Evolutionary conservation across 2,329 filamentous ascomycete genomes (phyloP), one percentile per base, ranked within the genome.

Genomic region (Alternaria burnsii): DNA sequence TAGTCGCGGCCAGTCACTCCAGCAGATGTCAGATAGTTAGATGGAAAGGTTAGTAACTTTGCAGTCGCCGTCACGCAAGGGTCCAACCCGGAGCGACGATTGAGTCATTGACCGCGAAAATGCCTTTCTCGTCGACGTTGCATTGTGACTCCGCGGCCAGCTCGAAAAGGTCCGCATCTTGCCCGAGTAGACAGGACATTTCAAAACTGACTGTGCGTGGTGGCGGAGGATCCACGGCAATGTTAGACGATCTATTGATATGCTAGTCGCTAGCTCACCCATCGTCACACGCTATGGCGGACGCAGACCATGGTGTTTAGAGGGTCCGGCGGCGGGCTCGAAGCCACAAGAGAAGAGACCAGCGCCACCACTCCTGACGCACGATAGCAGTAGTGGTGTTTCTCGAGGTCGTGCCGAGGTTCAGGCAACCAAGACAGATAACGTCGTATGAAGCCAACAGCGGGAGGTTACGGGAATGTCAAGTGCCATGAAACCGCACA

Each of bases 261-360:
- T 66, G 58, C 69, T 70, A 70, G 55, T n/a, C 34, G 44, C 48
- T 67, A 65, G 62, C 44, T 52, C 55, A 55, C 63, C 62, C 58
- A 48, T 41, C n/a, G 52, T 54, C 26, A 55, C 30, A 38, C 32
- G 55, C 41, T 48, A 52, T 42, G 52, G 51, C 59, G 53, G 58
- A 61, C 24, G 52, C 20, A 61, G 40, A 30, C 58, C 55, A 65
- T 65, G 65, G 58, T 66, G 62, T 68, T 69, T 64, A 43, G 59
- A 52, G 54, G 46, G 44, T 24, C 54, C 50, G 55, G 32, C 59
- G 44, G 56, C 50, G 32, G 63, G 59, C 61, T 56, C 46, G 59
- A 63, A 46, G 54, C 59, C 50, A 57, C 55, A 32, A 55, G 38
- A 44, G 52, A 54, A 61, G 54, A 46, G 44, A 48, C 34, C 58